Evolutionary conservation across 2,329 filamentous ascomycete species (phyloP).

Genomic region (Zelopaecilomyces penicillatus): DNA sequence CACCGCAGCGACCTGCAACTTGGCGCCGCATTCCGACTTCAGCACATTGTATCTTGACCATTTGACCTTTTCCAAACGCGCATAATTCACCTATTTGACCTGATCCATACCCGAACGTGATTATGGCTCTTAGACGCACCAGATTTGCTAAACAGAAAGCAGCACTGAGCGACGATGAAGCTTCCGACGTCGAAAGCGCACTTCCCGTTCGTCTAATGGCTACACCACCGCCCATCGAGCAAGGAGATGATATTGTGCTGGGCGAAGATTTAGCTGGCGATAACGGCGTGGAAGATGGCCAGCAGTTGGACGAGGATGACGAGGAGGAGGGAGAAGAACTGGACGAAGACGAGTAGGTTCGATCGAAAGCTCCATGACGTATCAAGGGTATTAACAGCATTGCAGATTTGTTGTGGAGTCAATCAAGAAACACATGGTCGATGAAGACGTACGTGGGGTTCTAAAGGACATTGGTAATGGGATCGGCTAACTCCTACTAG

Average conservation of each 20-base stretch:
- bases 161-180: constrained; percentile 31
- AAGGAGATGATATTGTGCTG: not conserved
- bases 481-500: constrained; percentile 20
- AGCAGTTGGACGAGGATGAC: constrained; percentile 24
- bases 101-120: not conserved
- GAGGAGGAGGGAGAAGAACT: constrained; percentile 28
- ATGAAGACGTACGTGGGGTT: constrained; percentile 38
- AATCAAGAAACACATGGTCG: constrained; percentile 58
- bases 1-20: no score
- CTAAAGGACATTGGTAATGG: not conserved
- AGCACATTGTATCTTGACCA: not conserved
- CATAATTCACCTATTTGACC: not conserved
- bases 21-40: not conserved
- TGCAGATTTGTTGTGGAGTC: constrained; percentile 64
- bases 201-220: constrained; percentile 8
- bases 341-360: constrained; percentile 31
- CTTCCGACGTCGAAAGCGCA: constrained; percentile 22
- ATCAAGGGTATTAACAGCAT: constrained; percentile 1
- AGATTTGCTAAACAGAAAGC: constrained; percentile 12
- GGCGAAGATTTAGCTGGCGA: constrained; percentile 1
- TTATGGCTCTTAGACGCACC: constrained; percentile 9
- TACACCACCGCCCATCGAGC: not conserved
- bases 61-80: not conserved
- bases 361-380: constrained; percentile 20
- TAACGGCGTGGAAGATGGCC: constrained; percentile 14